Base-by-base conservation (phyloP, 257 asterid genomes). In the Phtheirospermum japonicum region DNA sequence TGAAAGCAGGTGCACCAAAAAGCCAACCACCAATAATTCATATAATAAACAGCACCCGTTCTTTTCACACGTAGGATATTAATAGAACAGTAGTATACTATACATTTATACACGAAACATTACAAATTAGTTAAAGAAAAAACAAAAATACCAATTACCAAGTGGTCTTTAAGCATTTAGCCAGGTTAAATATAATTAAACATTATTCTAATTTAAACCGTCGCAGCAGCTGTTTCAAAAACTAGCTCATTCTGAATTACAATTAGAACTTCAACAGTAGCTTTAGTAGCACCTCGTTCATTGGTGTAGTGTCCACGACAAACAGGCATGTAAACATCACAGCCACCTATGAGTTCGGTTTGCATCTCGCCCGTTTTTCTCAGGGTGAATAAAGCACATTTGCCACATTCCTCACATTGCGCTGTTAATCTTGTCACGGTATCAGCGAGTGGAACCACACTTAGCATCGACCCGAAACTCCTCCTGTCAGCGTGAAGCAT, bases 301-400 rank as follows among this genome's bases (percentile, higher is more conserved):
- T 55, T 75, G 19, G 64, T 74, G 46, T 82, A 90, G 70, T 87
- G 98, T 49, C 70, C 82, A 30, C 96, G 89, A 11, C 98, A 90
- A 51, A 90, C 98, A 0, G 98, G 98, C 95, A 90, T 88, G 79
- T 88, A 90, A 8, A 88, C 65, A 75, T 90, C 88, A 14, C 89
- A 78, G 13, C 98, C 98, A 1, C 91, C 98, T 7, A 90, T 75
- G n/a, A 88, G 89, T 77, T 90, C 96, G 0, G 83, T 83, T 58
- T 69, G 64, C 9, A 65, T 75, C 20, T 79, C 86, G 1, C 63
- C 64, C 1, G 81, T 85, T 80, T 88, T 88, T 78, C 96, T 85
- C 50, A 80, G 32, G 5, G 98, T 90, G 71, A 88, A 90, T 68
- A 82, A 74, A 0, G 95, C 96, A 3, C 73, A 81, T 19, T 74